Percentiles rank a stretch among this genome's conserved stretches.
Evolutionary conservation across 768 basidiomycete species (phyloP).

Genomic region (Botryobasidium botryosum): DNA sequence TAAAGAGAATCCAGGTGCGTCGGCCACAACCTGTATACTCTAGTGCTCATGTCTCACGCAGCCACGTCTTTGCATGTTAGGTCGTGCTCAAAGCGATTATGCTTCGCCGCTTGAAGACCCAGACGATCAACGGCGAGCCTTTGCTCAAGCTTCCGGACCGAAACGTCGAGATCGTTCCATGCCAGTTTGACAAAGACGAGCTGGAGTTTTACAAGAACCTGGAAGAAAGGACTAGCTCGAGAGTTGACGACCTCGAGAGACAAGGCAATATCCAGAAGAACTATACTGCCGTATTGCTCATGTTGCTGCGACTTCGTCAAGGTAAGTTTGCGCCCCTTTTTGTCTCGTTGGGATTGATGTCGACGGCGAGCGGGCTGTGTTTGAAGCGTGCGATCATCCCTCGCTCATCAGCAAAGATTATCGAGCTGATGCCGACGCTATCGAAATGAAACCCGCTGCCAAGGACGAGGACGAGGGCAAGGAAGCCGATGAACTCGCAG

Average conservation of each 20-base stretch:
- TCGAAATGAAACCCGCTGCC: constrained; percentile 39
- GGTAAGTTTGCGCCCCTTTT: constrained; percentile 30
- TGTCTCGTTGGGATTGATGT: not conserved
- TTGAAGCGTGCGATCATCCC: constrained; percentile 78
- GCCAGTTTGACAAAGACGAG: constrained; percentile 63
- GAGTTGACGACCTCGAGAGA: constrained; percentile 48
- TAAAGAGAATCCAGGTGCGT: constrained; percentile 68
- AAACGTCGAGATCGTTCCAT: constrained; percentile 50
- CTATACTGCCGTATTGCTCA: constrained; percentile 52
- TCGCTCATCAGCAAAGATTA: constrained; percentile 64
- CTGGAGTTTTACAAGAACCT: constrained; percentile 60
- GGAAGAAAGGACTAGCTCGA: constrained; percentile 33
- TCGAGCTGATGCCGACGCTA: constrained; percentile 53
- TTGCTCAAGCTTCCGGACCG: constrained; percentile 69
- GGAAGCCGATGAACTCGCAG: constrained; percentile 50
- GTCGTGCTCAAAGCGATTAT: constrained; percentile 73
- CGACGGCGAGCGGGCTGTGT: not conserved
- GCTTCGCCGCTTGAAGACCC: constrained; percentile 73
- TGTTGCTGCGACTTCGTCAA: constrained; percentile 75
- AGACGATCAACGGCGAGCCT: constrained; percentile 56
- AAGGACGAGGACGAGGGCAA: constrained; percentile 36
- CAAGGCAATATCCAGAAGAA: constrained; percentile 33
- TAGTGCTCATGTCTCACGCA: not conserved
- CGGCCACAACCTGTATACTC: not conserved
- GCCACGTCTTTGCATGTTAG: too few species aligned